Evolutionary conservation across 495 filamentous ascomycete species (phyloP).

Genomic region (Penicillium dipodomyicola): DNA sequence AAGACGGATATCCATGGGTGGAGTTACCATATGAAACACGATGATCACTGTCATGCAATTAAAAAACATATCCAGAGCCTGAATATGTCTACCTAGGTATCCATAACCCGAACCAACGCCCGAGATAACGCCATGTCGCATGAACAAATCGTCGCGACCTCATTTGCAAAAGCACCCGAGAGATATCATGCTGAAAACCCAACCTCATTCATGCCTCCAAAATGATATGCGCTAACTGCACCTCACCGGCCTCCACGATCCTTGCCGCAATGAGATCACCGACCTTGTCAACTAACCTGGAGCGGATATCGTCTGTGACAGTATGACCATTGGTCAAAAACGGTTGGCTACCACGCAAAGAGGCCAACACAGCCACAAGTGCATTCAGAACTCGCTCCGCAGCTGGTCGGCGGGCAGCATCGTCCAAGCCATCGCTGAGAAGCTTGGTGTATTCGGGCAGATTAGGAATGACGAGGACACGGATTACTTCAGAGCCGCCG

Average conservation of each 20-base stretch:
- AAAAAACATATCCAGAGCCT: neutral
- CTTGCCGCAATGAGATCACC: constrained; percentile 54
- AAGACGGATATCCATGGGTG: neutral
- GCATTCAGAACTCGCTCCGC: constrained; percentile 61
- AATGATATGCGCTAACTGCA: constrained; percentile 39
- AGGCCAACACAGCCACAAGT: constrained; percentile 57
- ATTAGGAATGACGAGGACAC: constrained; percentile 76
- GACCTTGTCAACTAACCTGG: constrained; percentile 56
- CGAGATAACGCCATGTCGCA: constrained; percentile 14
- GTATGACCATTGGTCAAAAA: constrained; percentile 44
- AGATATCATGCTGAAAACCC: constrained; percentile 9
- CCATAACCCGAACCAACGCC: constrained; percentile 14
- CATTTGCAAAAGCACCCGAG: constrained; percentile 1
- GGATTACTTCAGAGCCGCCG: constrained; percentile 75
- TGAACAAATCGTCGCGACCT: neutral
- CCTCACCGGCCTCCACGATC: constrained; percentile 51
- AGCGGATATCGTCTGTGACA: constrained; percentile 53
- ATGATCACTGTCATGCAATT: neutral
- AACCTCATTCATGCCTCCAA: constrained; percentile 24
- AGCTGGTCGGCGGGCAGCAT: constrained; percentile 50
- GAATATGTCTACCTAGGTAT: constrained; percentile 1
- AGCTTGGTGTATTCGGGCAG: constrained; percentile 73
- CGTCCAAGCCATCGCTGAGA: constrained; percentile 64
- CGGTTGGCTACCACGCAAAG: constrained; percentile 39
- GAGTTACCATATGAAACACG: neutral